phyloP scores from a whole-genome alignment of 2,329 filamentous ascomycete species.

The Volutella citrinella region DNA sequence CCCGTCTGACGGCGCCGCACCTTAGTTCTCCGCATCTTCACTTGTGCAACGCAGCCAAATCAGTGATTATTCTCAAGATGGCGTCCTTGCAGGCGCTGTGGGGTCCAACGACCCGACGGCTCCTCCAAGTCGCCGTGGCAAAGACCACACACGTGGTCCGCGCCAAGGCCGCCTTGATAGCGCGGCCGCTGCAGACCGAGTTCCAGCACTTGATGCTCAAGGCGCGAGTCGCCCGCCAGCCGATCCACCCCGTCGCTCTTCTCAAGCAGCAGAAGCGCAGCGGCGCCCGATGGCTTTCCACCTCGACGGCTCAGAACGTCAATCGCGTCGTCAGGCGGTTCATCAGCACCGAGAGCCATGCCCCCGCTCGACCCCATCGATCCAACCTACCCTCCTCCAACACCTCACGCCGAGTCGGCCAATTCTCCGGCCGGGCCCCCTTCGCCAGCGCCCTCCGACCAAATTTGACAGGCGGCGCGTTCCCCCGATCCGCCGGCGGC shows the following conservation, averaged over 20 bases:
- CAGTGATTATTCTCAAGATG: conserved; percentile 41
- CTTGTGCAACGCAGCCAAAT: conserved; percentile 26
- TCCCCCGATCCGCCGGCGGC: conserved; percentile 85
- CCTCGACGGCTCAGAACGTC: conserved; percentile 38
- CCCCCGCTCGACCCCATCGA: conserved; percentile 40
- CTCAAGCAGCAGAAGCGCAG: conserved; percentile 46
- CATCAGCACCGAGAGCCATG: conserved; percentile 40
- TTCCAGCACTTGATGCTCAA: conserved; percentile 46
- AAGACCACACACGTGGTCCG: conserved; percentile 51
- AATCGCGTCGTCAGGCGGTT: conserved; percentile 48
- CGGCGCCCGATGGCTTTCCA: conserved; percentile 49
- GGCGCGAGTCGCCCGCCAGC: conserved; percentile 41
- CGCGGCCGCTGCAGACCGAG: conserved; percentile 43
- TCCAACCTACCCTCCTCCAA: conserved; percentile 47
- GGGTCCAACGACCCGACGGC: conserved; percentile 54
- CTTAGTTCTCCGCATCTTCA: too few relatives aligned
- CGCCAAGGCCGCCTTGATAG: conserved; percentile 43
- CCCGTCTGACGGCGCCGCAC: too few relatives aligned
- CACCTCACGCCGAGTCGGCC: conserved; percentile 50
- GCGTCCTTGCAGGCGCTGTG: conserved; percentile 55
- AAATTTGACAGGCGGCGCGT: conserved; percentile 83
- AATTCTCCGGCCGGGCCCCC: conserved; percentile 72
- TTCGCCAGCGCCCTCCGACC: conserved; percentile 88
- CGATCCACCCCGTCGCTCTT: conserved; percentile 51
- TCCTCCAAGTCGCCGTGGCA: conserved; percentile 50